Base-by-base conservation (phyloP, 2,329 filamentous ascomycete species). In the Clonostachys rosea region DNA sequence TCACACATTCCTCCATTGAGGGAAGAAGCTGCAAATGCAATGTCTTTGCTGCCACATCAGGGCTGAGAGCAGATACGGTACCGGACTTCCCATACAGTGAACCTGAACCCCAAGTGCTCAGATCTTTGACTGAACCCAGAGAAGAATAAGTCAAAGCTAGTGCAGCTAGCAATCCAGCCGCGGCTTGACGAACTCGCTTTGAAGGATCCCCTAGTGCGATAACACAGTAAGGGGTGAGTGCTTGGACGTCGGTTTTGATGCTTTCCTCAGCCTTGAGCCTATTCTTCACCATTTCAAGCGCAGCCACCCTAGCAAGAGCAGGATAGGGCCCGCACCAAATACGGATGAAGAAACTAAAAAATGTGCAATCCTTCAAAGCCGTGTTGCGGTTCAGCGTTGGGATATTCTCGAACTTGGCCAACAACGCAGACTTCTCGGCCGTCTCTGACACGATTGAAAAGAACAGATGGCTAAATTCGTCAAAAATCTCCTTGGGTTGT, bases 221-320 rank as follows among this genome's bases (percentile, higher is more conserved):
- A 42, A 96, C 69, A 34, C 86, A 73, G 66, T 95, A 96, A 3
- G 92, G 92, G n/a, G 96, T 61, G 16, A 96, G 63, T 11, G 82
- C 79, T 61, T 97, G 92, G 43, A 91, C 75, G 60, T 96, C 87
- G 8, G 79, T 59, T 17, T 70, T 69, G 18, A 60, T 63, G 46
- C 70, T 72, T 49, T 77, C 74, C 13, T 67, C 66, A 10, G 67
- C 64, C 46, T 79, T 78, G 16, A 90, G 62, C 24, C 75, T 72
- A 33, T 72, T 72, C 49, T 82, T 80, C 13, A 82, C 77, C 58
- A 82, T 75, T 39, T 84, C 81, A 43, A 96, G 66, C 11, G 91
- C 89, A 9, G 83, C 78, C 47, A 79, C 75, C 52, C 88, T 82
- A 4, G 83, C 84, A 42, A 87, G 69, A 3, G 81, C 81, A 7